Conservation (phyloP, 2,329 filamentous ascomycete species). For the Ustilaginoidea virens region DNA sequence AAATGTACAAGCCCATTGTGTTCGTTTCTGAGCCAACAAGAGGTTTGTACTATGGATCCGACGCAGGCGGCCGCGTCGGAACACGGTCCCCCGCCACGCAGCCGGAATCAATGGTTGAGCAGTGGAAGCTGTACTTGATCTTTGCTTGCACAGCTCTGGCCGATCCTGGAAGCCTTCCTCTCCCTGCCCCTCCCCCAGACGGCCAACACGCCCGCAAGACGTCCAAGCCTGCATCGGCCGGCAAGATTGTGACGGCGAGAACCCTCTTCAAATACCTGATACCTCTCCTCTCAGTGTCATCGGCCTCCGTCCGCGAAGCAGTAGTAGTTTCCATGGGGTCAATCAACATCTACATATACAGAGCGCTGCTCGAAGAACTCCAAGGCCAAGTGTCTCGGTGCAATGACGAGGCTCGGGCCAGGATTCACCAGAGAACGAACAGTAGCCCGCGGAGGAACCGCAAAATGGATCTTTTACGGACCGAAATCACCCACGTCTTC, state of each 20-base stretch:
- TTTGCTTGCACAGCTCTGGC: slow-evolving; percentile 94
- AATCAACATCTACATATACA: slow-evolving; percentile 88
- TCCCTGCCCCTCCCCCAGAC: slow-evolving; percentile 26
- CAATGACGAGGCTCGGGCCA: slow-evolving; percentile 73
- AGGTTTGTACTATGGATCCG: slow-evolving; percentile 47
- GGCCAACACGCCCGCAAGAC: slow-evolving; percentile 67
- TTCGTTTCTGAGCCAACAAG: slow-evolving; percentile 60
- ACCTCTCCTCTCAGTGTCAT: slow-evolving; percentile 67
- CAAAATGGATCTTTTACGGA: slow-evolving; percentile 74
- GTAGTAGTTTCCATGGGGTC: slow-evolving; percentile 86
- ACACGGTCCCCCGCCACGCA: slow-evolving; percentile 51
- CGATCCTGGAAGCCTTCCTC: slow-evolving; percentile 50
- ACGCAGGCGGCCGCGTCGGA: slow-evolving; percentile 35
- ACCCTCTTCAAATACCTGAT: slow-evolving; percentile 86
- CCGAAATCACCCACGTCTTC: slow-evolving; percentile 92
- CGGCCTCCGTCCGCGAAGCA: slow-evolving; percentile 70
- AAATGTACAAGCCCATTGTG: slow-evolving; percentile 80
- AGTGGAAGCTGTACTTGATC: slow-evolving; percentile 95
- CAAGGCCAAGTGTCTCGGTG: slow-evolving; percentile 76
- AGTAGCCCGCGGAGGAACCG: slow-evolving; percentile 71
- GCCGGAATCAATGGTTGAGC: slow-evolving; percentile 80
- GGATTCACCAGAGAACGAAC: slow-evolving; percentile 73
- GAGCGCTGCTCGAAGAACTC: slow-evolving; percentile 75
- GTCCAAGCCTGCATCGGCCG: slow-evolving; percentile 51
- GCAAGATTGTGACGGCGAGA: slow-evolving; percentile 75